These are phyloP conservation scores for Cladosporium sp. DNA, from an alignment of 2,329 filamentous ascomycete genomes.

Conservation along the genomic window DNA sequence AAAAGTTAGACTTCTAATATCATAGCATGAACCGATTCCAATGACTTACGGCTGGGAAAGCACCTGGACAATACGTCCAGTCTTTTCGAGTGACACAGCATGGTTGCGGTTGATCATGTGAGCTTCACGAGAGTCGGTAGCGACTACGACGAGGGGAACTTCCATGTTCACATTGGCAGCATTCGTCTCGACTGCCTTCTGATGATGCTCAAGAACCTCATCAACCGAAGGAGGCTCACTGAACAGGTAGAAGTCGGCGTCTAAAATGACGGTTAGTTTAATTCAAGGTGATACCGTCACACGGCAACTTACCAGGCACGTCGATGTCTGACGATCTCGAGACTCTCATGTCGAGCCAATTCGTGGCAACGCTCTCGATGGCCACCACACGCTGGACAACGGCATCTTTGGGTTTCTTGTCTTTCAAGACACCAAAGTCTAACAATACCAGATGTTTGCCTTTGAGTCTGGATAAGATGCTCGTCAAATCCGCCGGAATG, in stretches of 20 bases:
- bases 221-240: conserved; percentile 22
- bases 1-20: not conserved
- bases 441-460: conserved; percentile 21
- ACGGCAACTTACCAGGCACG: not conserved
- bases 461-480: not conserved
- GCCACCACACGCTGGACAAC: conserved; percentile 17
- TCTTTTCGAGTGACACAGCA: conserved; percentile 14
- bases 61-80: conserved; percentile 28
- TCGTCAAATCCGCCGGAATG: not conserved
- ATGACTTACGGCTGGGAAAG: conserved; percentile 26
- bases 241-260: conserved; percentile 22
- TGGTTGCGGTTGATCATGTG: conserved; percentile 19
- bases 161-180: conserved; percentile 2
- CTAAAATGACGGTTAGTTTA: not conserved
- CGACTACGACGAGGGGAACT: conserved; percentile 33
- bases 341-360: conserved; percentile 22
- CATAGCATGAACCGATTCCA: not conserved
- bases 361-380: conserved; percentile 15
- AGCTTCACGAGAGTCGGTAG: conserved; percentile 31
- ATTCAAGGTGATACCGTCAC: not conserved
- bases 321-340: conserved; percentile 15
- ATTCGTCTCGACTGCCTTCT: not conserved
- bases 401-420: not conserved
- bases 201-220: conserved; percentile 14
- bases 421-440: not conserved